phyloP scores from a whole-genome alignment of 2,329 filamentous ascomycete species.

The Pseudogymnoascus sp. region DNA sequence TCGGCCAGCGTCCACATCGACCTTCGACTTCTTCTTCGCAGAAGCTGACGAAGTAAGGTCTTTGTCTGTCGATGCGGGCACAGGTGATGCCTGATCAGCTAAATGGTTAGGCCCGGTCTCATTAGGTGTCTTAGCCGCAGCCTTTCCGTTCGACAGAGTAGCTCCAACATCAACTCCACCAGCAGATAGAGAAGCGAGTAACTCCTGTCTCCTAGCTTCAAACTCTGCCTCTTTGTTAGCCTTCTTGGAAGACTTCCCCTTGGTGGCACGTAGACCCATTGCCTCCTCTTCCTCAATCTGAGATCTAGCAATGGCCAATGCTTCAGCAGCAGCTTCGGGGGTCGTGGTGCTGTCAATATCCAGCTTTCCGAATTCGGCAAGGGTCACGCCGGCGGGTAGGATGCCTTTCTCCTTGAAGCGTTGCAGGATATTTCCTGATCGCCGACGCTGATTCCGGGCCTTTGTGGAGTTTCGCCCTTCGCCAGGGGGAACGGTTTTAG shows the following conservation, averaged over 20 bases:
- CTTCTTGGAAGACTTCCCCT: slow-evolving; percentile 10
- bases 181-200: slow-evolving; percentile 41
- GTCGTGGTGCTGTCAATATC: slow-evolving; percentile 20
- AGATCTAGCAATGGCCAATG: slow-evolving; percentile 18
- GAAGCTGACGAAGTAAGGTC: neutral
- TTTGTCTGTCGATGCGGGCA: neutral
- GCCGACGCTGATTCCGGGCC: slow-evolving; percentile 45
- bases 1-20: slow-evolving; percentile 25
- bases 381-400: slow-evolving; percentile 41
- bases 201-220: slow-evolving; percentile 39
- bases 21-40: neutral
- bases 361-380: slow-evolving; percentile 37
- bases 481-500: slow-evolving; percentile 32
- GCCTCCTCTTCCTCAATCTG: neutral
- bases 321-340: slow-evolving; percentile 18
- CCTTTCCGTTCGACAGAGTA: slow-evolving; percentile 10
- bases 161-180: slow-evolving; percentile 45
- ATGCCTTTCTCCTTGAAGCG: slow-evolving; percentile 45
- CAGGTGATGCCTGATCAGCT: neutral
- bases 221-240: slow-evolving; percentile 32
- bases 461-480: slow-evolving; percentile 42
- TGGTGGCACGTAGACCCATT: neutral
- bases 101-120: neutral
- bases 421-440: slow-evolving; percentile 38
- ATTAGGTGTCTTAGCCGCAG: neutral